phyloP scores from a whole-genome alignment of 2,329 filamentous ascomycete species.

The Botryotinia narcissicola region DNA sequence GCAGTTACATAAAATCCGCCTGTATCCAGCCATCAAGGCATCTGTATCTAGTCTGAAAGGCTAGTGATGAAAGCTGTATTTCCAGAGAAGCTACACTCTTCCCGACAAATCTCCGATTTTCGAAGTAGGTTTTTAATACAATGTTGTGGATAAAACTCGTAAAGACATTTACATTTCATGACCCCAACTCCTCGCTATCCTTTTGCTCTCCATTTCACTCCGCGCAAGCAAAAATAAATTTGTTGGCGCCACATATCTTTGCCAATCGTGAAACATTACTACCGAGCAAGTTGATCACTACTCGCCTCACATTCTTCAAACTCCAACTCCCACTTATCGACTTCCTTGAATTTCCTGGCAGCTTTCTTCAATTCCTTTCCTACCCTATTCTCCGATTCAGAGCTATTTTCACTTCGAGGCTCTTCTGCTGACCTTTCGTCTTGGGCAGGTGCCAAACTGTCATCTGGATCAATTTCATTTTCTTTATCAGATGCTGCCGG shows the following conservation, averaged over 20 bases:
- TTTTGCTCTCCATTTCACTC: background rate
- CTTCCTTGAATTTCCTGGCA: slow-evolving; percentile 63
- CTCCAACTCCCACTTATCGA: slow-evolving; percentile 66
- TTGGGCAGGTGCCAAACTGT: slow-evolving; percentile 44
- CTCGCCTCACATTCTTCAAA: slow-evolving; percentile 62
- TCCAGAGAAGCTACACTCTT: background rate
- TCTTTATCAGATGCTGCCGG: slow-evolving; percentile 56
- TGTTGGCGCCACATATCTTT: background rate
- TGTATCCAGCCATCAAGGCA: background rate
- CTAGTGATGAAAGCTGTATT: background rate
- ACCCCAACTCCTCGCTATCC: slow-evolving; percentile 12
- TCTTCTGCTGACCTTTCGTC: slow-evolving; percentile 43
- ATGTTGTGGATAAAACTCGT: background rate
- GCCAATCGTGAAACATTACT: background rate
- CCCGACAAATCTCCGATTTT: background rate
- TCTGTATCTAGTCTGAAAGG: background rate
- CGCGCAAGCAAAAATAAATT: background rate
- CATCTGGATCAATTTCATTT: slow-evolving; percentile 46
- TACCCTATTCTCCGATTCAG: slow-evolving; percentile 42
- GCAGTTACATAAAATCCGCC: background rate
- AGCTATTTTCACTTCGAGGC: slow-evolving; percentile 37
- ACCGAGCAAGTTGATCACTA: slow-evolving; percentile 35
- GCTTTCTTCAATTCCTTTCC: slow-evolving; percentile 53
- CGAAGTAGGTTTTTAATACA: background rate
- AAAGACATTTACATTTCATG: background rate